Percentiles rank a stretch among this genome's conserved stretches.
Evolutionary conservation across 257 asterid genomes (phyloP).

Genomic region (Ilex aquifolium): DNA sequence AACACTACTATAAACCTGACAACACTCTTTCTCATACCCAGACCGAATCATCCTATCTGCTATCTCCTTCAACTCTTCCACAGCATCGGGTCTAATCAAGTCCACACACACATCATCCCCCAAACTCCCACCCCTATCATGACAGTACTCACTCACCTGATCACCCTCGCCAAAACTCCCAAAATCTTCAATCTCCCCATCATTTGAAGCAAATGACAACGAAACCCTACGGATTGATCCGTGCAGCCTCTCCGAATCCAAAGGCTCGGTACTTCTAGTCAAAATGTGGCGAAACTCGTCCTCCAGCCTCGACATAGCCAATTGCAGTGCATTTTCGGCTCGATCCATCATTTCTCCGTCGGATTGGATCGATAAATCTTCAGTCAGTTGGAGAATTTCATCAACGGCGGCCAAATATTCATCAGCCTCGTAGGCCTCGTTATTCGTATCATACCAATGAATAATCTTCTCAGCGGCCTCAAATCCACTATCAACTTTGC

Average conservation of each 20-base stretch:
- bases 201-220: constrained; percentile 49
- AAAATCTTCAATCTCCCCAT: constrained; percentile 52
- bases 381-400: constrained; percentile 61
- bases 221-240: constrained; percentile 27
- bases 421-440: constrained; percentile 16
- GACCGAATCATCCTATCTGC: constrained; percentile 85
- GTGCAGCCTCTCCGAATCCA: constrained; percentile 63
- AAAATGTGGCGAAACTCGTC: constrained; percentile 77
- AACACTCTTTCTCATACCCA: constrained; percentile 95
- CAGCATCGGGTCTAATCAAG: constrained; percentile 63
- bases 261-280: constrained; percentile 47
- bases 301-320: constrained; percentile 78
- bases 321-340: constrained; percentile 71
- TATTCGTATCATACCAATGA: too few species aligned
- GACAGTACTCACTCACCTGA: constrained; percentile 40
- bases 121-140: constrained; percentile 50
- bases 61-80: constrained; percentile 60
- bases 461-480: neutral
- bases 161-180: constrained; percentile 38
- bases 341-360: constrained; percentile 46
- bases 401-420: constrained; percentile 45
- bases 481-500: neutral
- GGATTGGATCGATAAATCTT: constrained; percentile 42
- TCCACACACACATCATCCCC: constrained; percentile 68
- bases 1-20: constrained; percentile 77